phyloP scores from a whole-genome alignment of 129 eudicot species.

The Flaveria ramosissima region DNA sequence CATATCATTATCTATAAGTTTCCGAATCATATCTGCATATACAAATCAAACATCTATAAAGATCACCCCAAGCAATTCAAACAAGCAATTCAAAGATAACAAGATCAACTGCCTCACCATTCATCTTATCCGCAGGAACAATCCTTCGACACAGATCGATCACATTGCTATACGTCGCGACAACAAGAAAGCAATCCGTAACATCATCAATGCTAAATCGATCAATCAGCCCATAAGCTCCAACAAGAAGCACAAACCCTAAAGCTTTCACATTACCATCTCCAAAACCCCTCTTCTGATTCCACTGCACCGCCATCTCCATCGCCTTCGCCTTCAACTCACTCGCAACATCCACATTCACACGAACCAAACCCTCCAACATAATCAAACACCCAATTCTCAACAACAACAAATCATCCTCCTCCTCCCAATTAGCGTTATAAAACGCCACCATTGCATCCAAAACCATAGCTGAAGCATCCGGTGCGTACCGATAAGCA shows the following conservation, averaged over 20 bases:
- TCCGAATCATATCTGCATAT: constrained; percentile 48
- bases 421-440: neutral
- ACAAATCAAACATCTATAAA: neutral
- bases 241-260: constrained; percentile 50
- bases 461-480: constrained; percentile 48
- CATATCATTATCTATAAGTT: constrained; percentile 42
- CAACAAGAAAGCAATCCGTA: constrained; percentile 31
- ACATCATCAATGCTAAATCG: constrained; percentile 31
- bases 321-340: constrained; percentile 42
- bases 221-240: constrained; percentile 35
- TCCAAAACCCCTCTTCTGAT: constrained; percentile 13
- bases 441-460: constrained; percentile 40
- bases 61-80: neutral
- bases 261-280: constrained; percentile 1
- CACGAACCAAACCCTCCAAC: constrained; percentile 44
- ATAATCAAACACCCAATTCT: constrained; percentile 40
- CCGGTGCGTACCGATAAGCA: constrained; percentile 46
- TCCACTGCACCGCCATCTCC: constrained; percentile 46
- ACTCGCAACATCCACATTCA: constrained; percentile 21
- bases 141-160: constrained; percentile 39
- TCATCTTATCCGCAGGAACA: constrained; percentile 33
- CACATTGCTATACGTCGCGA: constrained; percentile 18
- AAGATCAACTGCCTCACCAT: constrained; percentile 31
- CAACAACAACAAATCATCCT: neutral
- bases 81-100: neutral